Evolutionary conservation across 257 asterid species (phyloP).

Genomic region (Nicotiana tomentosiformis): DNA sequence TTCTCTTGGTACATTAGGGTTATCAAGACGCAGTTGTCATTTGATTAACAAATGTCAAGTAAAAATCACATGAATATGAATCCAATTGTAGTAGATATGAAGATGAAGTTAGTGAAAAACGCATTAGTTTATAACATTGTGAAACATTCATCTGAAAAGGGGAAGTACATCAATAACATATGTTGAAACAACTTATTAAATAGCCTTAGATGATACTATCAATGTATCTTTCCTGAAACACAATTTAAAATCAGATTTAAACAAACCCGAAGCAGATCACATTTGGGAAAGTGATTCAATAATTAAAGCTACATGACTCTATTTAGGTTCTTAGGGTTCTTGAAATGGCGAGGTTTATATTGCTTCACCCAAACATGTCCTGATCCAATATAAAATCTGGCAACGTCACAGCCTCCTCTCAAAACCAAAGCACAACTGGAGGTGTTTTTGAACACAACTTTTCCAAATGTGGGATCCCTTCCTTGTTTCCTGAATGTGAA

Average conservation of each 20-base stretch:
- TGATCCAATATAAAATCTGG: background rate
- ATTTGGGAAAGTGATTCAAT: no score
- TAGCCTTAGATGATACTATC: background rate
- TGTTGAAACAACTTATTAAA: background rate
- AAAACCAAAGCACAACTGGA: background rate
- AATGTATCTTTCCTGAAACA: background rate
- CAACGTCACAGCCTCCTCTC: background rate
- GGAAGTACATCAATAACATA: background rate
- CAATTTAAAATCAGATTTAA: background rate
- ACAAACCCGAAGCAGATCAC: no score
- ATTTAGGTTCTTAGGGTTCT: no score
- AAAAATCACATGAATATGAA: background rate
- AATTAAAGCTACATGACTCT: no score
- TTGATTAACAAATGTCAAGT: background rate
- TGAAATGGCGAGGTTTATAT: background rate
- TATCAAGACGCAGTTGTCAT: no score
- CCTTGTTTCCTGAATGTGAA: background rate
- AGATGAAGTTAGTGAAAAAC: background rate
- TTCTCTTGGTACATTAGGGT: background rate
- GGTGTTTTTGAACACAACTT: background rate
- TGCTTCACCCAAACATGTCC: constrained; percentile 9
- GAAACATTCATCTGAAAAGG: background rate
- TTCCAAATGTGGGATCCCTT: constrained; percentile 1
- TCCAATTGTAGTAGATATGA: background rate
- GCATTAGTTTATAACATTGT: background rate